phyloP scores from a whole-genome alignment of 2,329 filamentous ascomycete species.

The Pseudopyricularia cyperi region DNA sequence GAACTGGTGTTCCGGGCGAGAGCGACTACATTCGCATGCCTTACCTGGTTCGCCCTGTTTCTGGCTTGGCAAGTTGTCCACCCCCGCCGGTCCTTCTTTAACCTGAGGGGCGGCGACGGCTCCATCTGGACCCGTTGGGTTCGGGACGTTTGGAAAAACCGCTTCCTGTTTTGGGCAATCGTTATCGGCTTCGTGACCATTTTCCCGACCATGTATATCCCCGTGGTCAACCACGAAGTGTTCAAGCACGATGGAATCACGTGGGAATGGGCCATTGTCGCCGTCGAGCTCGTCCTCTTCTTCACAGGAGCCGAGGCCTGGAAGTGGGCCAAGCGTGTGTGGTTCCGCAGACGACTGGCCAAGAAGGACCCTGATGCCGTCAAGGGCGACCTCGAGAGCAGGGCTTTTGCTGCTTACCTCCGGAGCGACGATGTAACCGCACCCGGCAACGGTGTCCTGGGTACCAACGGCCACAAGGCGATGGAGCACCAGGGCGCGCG shows the following conservation, averaged over 20 bases:
- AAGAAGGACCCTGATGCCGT: not conserved
- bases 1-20: slow-evolving; percentile 49
- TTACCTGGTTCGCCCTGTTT: slow-evolving; percentile 56
- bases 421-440: not conserved
- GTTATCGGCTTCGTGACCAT: slow-evolving; percentile 17
- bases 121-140: slow-evolving; percentile 46
- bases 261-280: slow-evolving; percentile 40
- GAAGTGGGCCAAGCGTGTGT: slow-evolving; percentile 32
- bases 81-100: slow-evolving; percentile 51
- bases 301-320: slow-evolving; percentile 34
- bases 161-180: slow-evolving; percentile 46
- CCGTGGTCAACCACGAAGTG: slow-evolving; percentile 32
- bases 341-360: not conserved
- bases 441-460: not conserved
- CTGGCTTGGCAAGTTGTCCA: slow-evolving; percentile 58
- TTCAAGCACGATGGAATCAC: slow-evolving; percentile 36
- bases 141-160: slow-evolving; percentile 46
- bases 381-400: slow-evolving; percentile 2
- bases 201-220: slow-evolving; percentile 30
- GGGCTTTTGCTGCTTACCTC: slow-evolving; percentile 1
- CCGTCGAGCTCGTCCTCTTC: slow-evolving; percentile 30
- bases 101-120: slow-evolving; percentile 32
- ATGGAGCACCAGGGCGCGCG: not conserved
- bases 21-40: slow-evolving; percentile 50
- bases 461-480: not conserved